These are phyloP conservation scores for Dictyostelium citrinum DNA, from an alignment of 78 protist genomes.

Conservation along the genomic window DNA sequence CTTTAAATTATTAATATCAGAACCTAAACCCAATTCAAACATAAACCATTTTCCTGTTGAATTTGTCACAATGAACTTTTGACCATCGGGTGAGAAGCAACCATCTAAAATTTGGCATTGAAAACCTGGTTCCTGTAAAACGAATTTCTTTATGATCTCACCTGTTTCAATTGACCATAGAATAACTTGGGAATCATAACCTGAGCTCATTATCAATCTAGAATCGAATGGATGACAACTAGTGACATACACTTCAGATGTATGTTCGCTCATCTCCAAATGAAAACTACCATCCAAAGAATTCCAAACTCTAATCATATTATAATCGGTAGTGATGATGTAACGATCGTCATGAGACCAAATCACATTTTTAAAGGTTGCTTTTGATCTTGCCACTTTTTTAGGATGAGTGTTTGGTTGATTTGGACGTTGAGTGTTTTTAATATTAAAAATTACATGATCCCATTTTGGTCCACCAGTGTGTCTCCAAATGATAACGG, in stretches of 20 bases:
- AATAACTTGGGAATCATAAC: conserved; percentile 57
- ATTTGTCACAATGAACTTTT: conserved; percentile 34
- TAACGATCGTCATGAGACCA: conserved; percentile 58
- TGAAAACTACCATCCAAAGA: conserved; percentile 29
- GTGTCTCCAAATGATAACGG: conserved; percentile 55
- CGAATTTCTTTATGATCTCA: conserved; percentile 25
- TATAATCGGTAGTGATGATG: conserved; percentile 40
- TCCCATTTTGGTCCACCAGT: conserved; percentile 34
- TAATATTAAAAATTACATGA: conserved; percentile 6
- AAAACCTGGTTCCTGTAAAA: conserved; percentile 25
- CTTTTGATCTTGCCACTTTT: neutral
- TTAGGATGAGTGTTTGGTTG: neutral
- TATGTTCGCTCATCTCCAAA: conserved; percentile 46
- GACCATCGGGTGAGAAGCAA: conserved; percentile 71
- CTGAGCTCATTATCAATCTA: conserved; percentile 63
- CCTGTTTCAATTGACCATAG: conserved; percentile 71
- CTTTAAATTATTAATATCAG: neutral
- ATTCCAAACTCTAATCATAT: conserved; percentile 64
- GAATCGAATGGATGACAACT: conserved; percentile 57
- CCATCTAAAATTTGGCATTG: conserved; percentile 39
- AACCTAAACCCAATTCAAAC: conserved; percentile 44
- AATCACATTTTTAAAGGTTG: conserved; percentile 48
- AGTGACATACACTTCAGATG: conserved; percentile 27
- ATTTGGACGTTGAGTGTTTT: neutral
- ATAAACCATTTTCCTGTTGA: conserved; percentile 48